phyloP scores from a whole-genome alignment of 176 grass and related monocot genomes.

The Musa troglodytarum region DNA sequence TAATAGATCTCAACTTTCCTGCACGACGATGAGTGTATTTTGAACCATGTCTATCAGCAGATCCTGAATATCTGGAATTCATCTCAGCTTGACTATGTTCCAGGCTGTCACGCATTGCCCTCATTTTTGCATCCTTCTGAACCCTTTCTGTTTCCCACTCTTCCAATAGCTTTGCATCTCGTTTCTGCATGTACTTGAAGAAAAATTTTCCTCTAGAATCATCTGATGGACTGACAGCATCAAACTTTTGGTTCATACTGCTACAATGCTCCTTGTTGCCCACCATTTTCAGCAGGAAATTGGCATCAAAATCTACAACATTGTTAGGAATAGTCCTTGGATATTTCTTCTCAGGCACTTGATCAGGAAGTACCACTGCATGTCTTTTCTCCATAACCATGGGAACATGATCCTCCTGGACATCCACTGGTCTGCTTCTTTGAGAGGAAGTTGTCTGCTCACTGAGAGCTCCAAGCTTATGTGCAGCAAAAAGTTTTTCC shows the following conservation, averaged over 20 bases:
- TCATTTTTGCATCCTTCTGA: conserved; percentile 75
- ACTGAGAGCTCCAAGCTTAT: conserved; percentile 44
- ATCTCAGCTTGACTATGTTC: conserved; percentile 78
- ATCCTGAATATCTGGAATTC: conserved; percentile 49
- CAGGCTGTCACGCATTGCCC: conserved; percentile 75
- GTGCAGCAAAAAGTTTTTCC: conserved; percentile 82
- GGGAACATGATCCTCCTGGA: conserved; percentile 40
- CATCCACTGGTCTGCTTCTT: conserved; percentile 49
- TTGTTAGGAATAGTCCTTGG: conserved; percentile 30
- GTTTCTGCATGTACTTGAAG: conserved; percentile 82
- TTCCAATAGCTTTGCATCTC: conserved; percentile 78
- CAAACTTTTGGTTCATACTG: conserved; percentile 41
- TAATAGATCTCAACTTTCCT: conserved; percentile 42
- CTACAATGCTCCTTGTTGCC: conserved; percentile 29
- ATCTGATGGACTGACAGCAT: conserved; percentile 52
- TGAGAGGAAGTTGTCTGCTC: conserved; percentile 45
- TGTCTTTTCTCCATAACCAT: conserved; percentile 36
- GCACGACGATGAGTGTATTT: conserved; percentile 25
- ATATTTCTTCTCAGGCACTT: conserved; percentile 22
- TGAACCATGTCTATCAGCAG: conserved; percentile 31
- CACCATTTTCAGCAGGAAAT: conserved; percentile 70
- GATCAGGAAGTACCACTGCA: conserved; percentile 29
- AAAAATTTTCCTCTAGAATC: conserved; percentile 81
- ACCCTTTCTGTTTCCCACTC: conserved; percentile 56
- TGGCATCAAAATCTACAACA: conserved; percentile 38